Conservation (phyloP, 1,284 basidiomycete genomes). For the Sphaerobolus stellatus region DNA sequence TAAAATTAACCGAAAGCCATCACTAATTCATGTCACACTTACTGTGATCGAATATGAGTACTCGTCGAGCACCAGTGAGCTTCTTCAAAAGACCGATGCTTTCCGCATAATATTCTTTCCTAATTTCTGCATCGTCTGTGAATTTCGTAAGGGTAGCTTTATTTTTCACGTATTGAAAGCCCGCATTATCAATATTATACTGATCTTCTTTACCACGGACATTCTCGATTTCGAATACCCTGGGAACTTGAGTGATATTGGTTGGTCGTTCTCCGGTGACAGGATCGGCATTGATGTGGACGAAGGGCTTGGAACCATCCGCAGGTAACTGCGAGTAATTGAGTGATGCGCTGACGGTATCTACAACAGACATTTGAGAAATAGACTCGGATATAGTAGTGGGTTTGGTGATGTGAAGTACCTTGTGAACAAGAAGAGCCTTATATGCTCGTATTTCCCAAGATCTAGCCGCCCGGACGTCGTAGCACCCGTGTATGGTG, state of each 20-base stretch:
- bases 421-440: no score
- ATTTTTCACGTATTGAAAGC: constrained; percentile 50
- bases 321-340: neutral
- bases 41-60: constrained; percentile 67
- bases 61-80: constrained; percentile 27
- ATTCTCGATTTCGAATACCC: neutral
- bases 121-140: constrained; percentile 46
- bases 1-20: neutral
- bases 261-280: neutral
- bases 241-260: neutral
- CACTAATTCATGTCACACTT: constrained; percentile 24
- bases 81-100: constrained; percentile 57
- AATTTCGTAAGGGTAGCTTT: constrained; percentile 46
- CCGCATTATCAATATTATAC: constrained; percentile 19
- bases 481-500: no score
- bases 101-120: constrained; percentile 59
- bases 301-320: neutral
- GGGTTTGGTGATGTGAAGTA: no score
- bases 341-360: neutral
- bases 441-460: no score
- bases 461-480: no score
- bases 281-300: neutral
- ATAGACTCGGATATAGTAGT: no score
- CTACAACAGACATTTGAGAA: no score
- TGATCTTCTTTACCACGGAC: neutral